phyloP scores from a whole-genome alignment of 495 filamentous ascomycete species.

The Penicillium mononematosum region DNA sequence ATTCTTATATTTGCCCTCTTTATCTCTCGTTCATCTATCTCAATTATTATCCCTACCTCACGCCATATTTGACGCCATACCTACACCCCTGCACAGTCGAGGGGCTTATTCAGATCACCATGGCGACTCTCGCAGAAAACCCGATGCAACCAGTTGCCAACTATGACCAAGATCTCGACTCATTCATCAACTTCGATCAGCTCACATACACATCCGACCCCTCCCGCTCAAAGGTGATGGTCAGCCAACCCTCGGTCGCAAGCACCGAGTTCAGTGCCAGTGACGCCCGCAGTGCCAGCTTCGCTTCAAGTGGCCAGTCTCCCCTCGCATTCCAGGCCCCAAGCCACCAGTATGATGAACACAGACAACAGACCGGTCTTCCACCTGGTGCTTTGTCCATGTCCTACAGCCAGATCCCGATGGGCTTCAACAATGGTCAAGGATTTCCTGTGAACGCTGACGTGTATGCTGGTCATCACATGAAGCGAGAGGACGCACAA shows the following conservation, averaged over 20 bases:
- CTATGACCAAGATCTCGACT: slow-evolving; percentile 51
- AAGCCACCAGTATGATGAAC: slow-evolving; percentile 88
- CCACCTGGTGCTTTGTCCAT: slow-evolving; percentile 74
- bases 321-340: slow-evolving; percentile 68
- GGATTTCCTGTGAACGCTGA: slow-evolving; percentile 47
- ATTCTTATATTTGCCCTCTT: slow-evolving; percentile 9
- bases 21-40: slow-evolving; percentile 5
- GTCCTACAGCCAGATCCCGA: slow-evolving; percentile 59
- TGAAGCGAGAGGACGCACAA: slow-evolving; percentile 51
- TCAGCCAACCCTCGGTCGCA: slow-evolving; percentile 40
- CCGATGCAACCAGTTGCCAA: slow-evolving; percentile 24
- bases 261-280: slow-evolving; percentile 38
- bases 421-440: slow-evolving; percentile 52
- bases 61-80: background rate
- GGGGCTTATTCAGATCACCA: slow-evolving; percentile 22
- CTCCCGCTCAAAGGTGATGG: slow-evolving; percentile 39
- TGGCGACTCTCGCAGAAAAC: slow-evolving; percentile 47
- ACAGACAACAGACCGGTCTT: slow-evolving; percentile 88
- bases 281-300: slow-evolving; percentile 42
- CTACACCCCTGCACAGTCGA: background rate
- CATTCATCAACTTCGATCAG: slow-evolving; percentile 53
- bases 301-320: slow-evolving; percentile 43
- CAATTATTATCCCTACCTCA: background rate
- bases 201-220: slow-evolving; percentile 45
- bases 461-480: slow-evolving; percentile 44